These are phyloP conservation scores for Talaromyces pinophilus DNA, from an alignment of 2,329 filamentous ascomycete genomes.

Conservation along the genomic window DNA sequence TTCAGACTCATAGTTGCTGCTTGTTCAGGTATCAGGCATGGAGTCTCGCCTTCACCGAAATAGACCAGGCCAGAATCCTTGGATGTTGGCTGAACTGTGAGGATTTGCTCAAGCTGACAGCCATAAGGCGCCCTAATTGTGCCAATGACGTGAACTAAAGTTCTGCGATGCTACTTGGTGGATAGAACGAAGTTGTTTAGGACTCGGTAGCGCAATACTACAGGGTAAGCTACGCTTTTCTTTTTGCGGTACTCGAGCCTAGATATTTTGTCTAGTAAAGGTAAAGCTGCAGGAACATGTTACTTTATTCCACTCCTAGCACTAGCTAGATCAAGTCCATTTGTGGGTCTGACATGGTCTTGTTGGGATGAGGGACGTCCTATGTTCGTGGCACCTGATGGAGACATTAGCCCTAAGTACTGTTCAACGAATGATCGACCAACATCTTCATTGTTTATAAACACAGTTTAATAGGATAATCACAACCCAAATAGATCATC, in stretches of 20 bases:
- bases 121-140: not conserved
- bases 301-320: not conserved
- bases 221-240: not conserved
- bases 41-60: not conserved
- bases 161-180: not conserved
- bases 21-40: not conserved
- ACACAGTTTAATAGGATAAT: not conserved
- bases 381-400: not conserved
- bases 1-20: not conserved
- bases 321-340: not conserved
- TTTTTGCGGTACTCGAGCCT: constrained; percentile 1
- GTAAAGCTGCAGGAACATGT: not conserved
- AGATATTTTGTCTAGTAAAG: not conserved
- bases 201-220: constrained; percentile 3
- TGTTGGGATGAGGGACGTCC: not conserved
- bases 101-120: not conserved
- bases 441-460: not conserved
- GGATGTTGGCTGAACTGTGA: not conserved
- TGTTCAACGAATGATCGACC: not conserved
- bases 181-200: not conserved
- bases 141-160: not conserved
- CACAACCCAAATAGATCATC: not conserved
- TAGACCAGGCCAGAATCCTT: not conserved
- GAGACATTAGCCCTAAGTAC: not conserved
- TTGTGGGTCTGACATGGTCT: not conserved